Percentiles rank a stretch among this genome's conserved stretches.
Evolutionary conservation across 495 filamentous ascomycete species (phyloP).

Genomic region (Trichocladium antarcticum): DNA sequence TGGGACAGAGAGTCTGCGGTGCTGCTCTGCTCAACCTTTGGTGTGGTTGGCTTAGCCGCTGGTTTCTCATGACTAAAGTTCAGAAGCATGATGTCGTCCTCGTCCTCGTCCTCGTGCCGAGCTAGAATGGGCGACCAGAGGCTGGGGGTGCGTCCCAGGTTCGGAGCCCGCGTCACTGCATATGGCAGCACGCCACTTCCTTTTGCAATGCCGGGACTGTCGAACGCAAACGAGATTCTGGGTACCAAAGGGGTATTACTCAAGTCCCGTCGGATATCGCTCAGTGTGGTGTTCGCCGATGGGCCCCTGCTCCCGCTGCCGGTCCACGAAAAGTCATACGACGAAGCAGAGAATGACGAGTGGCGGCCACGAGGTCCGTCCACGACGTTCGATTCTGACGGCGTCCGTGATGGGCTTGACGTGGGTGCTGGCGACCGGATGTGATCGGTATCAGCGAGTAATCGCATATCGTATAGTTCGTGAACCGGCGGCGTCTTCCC

Average conservation of each 20-base stretch:
- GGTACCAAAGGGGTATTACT: background rate
- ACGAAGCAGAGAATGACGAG: constrained; percentile 21
- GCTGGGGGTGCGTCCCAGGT: constrained; percentile 18
- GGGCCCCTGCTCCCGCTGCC: constrained; percentile 19
- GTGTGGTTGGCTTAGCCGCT: background rate
- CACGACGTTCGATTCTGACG: constrained; percentile 15
- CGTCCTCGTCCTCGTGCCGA: constrained; percentile 22
- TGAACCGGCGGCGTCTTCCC: constrained; percentile 29
- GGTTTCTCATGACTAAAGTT: constrained; percentile 32
- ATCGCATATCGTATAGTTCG: constrained; percentile 63
- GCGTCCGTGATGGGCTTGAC: constrained; percentile 15
- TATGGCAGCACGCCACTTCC: constrained; percentile 29
- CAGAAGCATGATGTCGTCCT: constrained; percentile 36
- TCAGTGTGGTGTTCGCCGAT: constrained; percentile 25
- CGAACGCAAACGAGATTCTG: constrained; percentile 1
- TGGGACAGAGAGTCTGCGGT: background rate
- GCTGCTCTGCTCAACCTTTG: background rate
- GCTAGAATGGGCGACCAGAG: constrained; percentile 28
- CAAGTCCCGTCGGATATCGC: constrained; percentile 23
- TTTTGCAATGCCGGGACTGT: constrained; percentile 25
- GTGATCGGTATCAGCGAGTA: constrained; percentile 73
- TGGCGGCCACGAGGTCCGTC: constrained; percentile 17
- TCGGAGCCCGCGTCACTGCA: constrained; percentile 14
- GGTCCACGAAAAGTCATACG: constrained; percentile 25
- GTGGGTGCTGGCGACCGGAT: constrained; percentile 45